Percentiles rank a stretch among this genome's conserved stretches.
phyloP scores from a whole-genome alignment of 2,329 filamentous ascomycete genomes.

The Neonectria punicea region DNA sequence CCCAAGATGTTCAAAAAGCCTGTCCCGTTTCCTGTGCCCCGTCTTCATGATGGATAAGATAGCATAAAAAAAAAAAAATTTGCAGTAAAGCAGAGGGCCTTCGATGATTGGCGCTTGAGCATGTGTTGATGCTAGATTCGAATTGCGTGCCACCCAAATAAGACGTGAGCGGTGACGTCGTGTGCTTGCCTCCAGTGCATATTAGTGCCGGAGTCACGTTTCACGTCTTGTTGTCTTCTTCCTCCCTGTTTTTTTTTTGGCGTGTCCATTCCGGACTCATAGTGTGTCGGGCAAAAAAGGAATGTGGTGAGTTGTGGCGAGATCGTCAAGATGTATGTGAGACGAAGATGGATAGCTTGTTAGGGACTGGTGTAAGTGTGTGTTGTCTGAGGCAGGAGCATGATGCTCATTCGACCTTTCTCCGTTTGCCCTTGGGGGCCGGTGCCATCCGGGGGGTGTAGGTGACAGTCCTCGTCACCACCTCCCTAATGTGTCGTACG shows the following conservation, averaged over 20 bases:
- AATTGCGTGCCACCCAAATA: slow-evolving; percentile 17
- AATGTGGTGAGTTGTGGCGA: slow-evolving; percentile 38
- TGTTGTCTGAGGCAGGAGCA: slow-evolving; percentile 2
- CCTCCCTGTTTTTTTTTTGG: slow-evolving; percentile 32
- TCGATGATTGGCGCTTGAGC: slow-evolving; percentile 23
- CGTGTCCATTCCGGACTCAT: slow-evolving; percentile 24
- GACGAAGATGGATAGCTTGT: slow-evolving; percentile 17
- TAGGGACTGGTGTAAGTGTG: slow-evolving; percentile 21
- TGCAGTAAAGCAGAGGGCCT: slow-evolving; percentile 26
- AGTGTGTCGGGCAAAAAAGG: slow-evolving; percentile 39
- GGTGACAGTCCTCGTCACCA: slow-evolving; percentile 93
- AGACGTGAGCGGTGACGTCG: slow-evolving; percentile 16
- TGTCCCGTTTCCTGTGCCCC: slow-evolving; percentile 32
- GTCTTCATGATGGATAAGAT: slow-evolving; percentile 29
- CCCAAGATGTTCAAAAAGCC: slow-evolving; percentile 33
- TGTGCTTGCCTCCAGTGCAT: slow-evolving; percentile 25
- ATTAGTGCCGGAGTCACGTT: slow-evolving; percentile 24
- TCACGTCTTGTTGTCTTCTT: slow-evolving; percentile 19
- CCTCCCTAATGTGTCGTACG: slow-evolving; percentile 81
- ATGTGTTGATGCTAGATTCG: slow-evolving; percentile 16
- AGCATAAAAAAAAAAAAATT: slow-evolving; percentile 27
- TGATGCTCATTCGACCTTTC: slow-evolving; percentile 68
- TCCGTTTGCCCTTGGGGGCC: slow-evolving; percentile 91
- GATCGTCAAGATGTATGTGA: slow-evolving; percentile 32
- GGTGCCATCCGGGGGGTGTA: slow-evolving; percentile 89